phyloP scores from a whole-genome alignment of 345 rosid genomes.

The Citrus sp. region DNA sequence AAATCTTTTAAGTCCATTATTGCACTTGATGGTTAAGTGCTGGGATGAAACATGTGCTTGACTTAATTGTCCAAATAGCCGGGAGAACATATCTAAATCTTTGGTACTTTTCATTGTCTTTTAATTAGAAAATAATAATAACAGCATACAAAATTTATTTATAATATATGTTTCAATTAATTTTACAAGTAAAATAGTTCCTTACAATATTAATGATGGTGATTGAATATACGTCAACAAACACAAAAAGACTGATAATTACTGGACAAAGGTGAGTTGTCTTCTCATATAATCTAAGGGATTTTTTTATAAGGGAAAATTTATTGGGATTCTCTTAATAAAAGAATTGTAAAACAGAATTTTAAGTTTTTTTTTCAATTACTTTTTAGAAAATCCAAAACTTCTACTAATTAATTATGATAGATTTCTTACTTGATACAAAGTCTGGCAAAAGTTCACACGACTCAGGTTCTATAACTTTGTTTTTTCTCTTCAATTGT shows the following conservation, averaged over 20 bases:
- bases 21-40: neutral
- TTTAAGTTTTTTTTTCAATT: neutral
- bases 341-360: neutral
- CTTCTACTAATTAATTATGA: too few species aligned
- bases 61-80: neutral
- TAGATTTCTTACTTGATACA: too few species aligned
- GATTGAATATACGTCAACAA: too few species aligned
- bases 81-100: neutral
- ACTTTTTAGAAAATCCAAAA: neutral
- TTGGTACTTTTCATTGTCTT: neutral
- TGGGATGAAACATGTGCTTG: neutral
- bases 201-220: too few species aligned
- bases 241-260: neutral
- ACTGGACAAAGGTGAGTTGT: neutral
- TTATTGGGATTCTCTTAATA: neutral
- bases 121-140: neutral
- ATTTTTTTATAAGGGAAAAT: too few species aligned
- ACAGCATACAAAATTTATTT: too few species aligned
- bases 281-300: neutral
- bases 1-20: neutral
- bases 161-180: too few species aligned
- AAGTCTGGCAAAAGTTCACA: too few species aligned
- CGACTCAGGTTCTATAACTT: too few species aligned
- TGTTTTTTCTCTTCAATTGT: too few species aligned
- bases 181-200: too few species aligned